Percentiles rank a stretch among this genome's conserved stretches.
These are phyloP conservation scores for Globisporangium uncinulatum DNA, from an alignment of 352 stramenopile genomes.

Conservation along the genomic window DNA sequence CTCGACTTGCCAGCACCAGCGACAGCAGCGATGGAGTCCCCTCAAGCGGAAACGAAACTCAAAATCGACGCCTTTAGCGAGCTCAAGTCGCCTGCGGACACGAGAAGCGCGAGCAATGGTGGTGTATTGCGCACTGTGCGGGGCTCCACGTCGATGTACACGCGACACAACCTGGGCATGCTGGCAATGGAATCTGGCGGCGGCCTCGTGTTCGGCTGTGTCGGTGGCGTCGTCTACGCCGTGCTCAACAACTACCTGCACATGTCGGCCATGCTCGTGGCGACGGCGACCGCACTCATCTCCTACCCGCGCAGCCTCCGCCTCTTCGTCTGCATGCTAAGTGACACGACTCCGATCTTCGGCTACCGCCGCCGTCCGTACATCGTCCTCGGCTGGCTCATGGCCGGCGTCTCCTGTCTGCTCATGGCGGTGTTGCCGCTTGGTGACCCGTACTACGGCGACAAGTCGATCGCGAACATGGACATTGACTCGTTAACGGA, in stretches of 20 bases:
- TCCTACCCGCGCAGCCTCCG: slow-evolving; percentile 35
- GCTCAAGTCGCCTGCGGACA: too few relatives aligned
- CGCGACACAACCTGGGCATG: too few relatives aligned
- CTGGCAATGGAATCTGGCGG: too few relatives aligned
- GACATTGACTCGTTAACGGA: slow-evolving; percentile 23
- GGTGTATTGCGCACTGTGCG: too few relatives aligned
- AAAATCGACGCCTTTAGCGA: too few relatives aligned
- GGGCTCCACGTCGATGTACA: too few relatives aligned
- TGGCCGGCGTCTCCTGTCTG: slow-evolving; percentile 34
- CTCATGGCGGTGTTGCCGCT: slow-evolving; percentile 44
- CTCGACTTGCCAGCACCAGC: too few relatives aligned
- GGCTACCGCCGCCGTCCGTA: slow-evolving; percentile 78
- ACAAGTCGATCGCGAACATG: slow-evolving; percentile 18
- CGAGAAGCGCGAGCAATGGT: too few relatives aligned
- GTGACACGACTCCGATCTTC: slow-evolving; percentile 76
- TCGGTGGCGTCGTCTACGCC: slow-evolving; percentile 34
- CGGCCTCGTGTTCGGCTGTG: slow-evolving; percentile 35
- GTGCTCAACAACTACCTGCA: slow-evolving; percentile 61
- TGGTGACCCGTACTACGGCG: slow-evolving; percentile 38
- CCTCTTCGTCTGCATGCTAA: slow-evolving; percentile 60
- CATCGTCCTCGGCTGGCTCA: slow-evolving; percentile 56
- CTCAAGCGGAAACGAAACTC: too few relatives aligned
- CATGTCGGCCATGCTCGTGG: slow-evolving; percentile 39
- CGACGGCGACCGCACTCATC: slow-evolving; percentile 41
- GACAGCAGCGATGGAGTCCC: too few relatives aligned